Conservation (phyloP, 1,139 yeast genomes). For the Taphrina wiesneri region DNA sequence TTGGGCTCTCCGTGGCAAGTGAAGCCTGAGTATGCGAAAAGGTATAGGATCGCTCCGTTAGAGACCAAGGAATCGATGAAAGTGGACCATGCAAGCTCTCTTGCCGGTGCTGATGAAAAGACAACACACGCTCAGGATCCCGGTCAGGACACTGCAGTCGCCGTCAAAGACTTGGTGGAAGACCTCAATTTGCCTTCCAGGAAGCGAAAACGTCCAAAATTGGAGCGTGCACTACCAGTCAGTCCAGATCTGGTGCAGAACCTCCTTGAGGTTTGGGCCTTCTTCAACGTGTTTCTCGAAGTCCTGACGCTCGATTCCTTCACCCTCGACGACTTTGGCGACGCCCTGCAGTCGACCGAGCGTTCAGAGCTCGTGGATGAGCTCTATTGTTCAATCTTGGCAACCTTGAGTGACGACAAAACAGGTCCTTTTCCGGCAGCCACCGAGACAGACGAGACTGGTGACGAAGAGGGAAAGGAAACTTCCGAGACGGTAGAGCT, state of each 20-base stretch:
- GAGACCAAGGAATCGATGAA: slow-evolving; percentile 5
- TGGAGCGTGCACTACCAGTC: slow-evolving; percentile 34
- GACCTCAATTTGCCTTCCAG: slow-evolving; percentile 38
- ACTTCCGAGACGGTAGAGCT: slow-evolving; percentile 37
- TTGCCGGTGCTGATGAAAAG: slow-evolving; percentile 33
- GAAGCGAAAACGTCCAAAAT: slow-evolving; percentile 39
- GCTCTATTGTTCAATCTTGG: slow-evolving; percentile 62
- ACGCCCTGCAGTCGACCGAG: slow-evolving; percentile 56
- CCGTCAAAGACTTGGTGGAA: slow-evolving; percentile 32
- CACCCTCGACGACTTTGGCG: slow-evolving; percentile 75
- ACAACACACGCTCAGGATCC: slow-evolving; percentile 40
- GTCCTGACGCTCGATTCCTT: slow-evolving; percentile 68
- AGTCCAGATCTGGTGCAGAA: slow-evolving; percentile 40
- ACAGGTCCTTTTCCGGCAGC: slow-evolving; percentile 38
- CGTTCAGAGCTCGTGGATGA: slow-evolving; percentile 66
- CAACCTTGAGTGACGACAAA: slow-evolving; percentile 43
- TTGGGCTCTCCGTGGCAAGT: slow-evolving; percentile 97
- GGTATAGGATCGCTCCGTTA: slow-evolving; percentile 46
- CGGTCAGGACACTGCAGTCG: not conserved
- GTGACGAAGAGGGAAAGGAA: slow-evolving; percentile 38
- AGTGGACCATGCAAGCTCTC: slow-evolving; percentile 39
- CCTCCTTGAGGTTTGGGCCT: slow-evolving; percentile 67
- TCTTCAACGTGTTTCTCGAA: slow-evolving; percentile 67
- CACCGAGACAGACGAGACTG: slow-evolving; percentile 35
- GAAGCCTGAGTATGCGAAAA: slow-evolving; percentile 61